Conservation (phyloP, 2,329 filamentous ascomycete genomes). For the Xylaria sp. region DNA sequence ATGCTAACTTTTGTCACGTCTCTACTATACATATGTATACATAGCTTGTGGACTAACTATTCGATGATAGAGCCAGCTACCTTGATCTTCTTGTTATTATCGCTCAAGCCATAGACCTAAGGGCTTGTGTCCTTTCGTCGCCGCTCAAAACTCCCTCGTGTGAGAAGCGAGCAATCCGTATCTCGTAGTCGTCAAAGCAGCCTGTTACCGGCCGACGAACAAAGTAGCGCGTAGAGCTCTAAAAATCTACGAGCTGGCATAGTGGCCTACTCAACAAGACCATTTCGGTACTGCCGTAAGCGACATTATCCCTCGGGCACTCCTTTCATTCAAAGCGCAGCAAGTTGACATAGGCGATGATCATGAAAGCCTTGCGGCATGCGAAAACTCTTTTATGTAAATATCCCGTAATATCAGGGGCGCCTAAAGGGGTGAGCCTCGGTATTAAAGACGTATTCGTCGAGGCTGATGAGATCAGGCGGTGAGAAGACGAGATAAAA, state of each 20-base stretch:
- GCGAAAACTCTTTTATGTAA: too few relatives aligned
- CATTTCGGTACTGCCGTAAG: background rate
- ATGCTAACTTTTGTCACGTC: background rate
- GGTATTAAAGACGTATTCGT: constrained; percentile 66
- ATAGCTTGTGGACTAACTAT: too few relatives aligned
- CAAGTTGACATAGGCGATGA: background rate
- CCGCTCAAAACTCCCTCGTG: background rate
- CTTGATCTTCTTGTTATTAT: background rate
- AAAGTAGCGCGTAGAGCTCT: background rate
- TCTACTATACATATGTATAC: too few relatives aligned
- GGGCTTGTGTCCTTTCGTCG: background rate
- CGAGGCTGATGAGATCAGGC: constrained; percentile 64
- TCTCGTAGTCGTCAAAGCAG: background rate
- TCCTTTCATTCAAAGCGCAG: too few relatives aligned
- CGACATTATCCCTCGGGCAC: background rate
- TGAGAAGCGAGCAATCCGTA: background rate
- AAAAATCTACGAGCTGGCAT: background rate
- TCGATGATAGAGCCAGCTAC: background rate
- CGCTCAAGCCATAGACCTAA: background rate
- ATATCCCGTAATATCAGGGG: background rate
- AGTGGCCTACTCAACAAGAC: background rate
- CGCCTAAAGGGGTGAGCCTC: constrained; percentile 51
- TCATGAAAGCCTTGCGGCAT: background rate
- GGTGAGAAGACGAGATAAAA: constrained; percentile 60
- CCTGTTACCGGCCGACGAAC: background rate